phyloP scores from a whole-genome alignment of 495 filamentous ascomycete species.

The Penicillium tannophilum region DNA sequence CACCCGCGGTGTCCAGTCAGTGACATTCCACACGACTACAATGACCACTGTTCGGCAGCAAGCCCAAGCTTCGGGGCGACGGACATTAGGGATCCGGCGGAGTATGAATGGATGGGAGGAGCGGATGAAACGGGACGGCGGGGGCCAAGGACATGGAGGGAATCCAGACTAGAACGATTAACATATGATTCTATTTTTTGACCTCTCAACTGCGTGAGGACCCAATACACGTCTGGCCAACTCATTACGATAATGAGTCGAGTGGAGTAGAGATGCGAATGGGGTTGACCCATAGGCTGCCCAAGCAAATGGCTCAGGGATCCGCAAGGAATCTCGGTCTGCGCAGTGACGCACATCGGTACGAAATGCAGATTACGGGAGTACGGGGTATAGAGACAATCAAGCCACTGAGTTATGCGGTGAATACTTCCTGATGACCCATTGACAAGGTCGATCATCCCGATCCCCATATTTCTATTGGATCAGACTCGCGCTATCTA shows the following conservation, averaged over 20 bases:
- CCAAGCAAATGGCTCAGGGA: slow-evolving; percentile 9
- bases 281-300: slow-evolving; percentile 6
- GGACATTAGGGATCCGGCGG: slow-evolving; percentile 60
- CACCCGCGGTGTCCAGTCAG: slow-evolving; percentile 34
- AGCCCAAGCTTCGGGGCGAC: slow-evolving; percentile 33
- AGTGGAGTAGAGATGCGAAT: slow-evolving; percentile 5
- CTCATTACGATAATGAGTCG: neutral
- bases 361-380: neutral
- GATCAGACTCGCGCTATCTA: slow-evolving; percentile 12
- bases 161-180: slow-evolving; percentile 1
- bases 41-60: slow-evolving; percentile 45
- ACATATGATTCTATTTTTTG: neutral
- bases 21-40: slow-evolving; percentile 57
- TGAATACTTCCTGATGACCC: neutral
- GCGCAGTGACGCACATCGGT: slow-evolving; percentile 7
- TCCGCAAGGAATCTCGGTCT: slow-evolving; percentile 13
- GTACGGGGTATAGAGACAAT: slow-evolving; percentile 2
- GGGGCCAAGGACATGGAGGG: slow-evolving; percentile 20
- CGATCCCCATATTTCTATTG: slow-evolving; percentile 13
- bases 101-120: slow-evolving; percentile 60
- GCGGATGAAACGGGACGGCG: slow-evolving; percentile 44
- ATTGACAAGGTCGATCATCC: neutral
- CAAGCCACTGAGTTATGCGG: slow-evolving; percentile 1
- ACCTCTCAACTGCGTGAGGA: neutral
- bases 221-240: slow-evolving; percentile 13